phyloP scores from a whole-genome alignment of 31 red algal genomes.

The Odonthalia washingtoniensis region DNA sequence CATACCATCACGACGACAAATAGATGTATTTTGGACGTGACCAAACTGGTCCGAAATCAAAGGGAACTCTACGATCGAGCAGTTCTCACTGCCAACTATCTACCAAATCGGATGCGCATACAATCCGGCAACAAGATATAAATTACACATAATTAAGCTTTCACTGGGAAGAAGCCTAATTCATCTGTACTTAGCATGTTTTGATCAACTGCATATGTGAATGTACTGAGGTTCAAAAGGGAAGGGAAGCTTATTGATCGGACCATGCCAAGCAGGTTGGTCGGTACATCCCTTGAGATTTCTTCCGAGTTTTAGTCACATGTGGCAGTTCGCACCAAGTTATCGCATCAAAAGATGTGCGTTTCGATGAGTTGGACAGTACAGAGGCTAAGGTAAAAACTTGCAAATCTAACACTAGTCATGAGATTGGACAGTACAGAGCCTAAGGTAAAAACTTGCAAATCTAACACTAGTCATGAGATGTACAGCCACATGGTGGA shows the following conservation, averaged over 20 bases:
- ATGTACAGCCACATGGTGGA: too few relatives aligned
- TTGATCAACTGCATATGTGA: slow-evolving; percentile 11
- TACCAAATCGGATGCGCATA: slow-evolving; percentile 39
- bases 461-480: too few relatives aligned
- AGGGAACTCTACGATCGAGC: slow-evolving; percentile 10
- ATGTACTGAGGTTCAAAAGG: slow-evolving; percentile 21
- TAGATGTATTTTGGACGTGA: slow-evolving; percentile 11
- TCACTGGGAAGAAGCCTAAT: slow-evolving; percentile 28
- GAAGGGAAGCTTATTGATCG: slow-evolving; percentile 31
- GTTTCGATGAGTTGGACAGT: slow-evolving; percentile 21
- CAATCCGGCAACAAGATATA: background rate
- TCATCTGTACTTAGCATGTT: slow-evolving; percentile 26
- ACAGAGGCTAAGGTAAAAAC: too few relatives aligned
- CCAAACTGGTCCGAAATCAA: background rate
- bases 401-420: too few relatives aligned
- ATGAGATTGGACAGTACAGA: too few relatives aligned
- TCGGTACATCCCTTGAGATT: slow-evolving; percentile 33
- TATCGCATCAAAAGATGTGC: background rate
- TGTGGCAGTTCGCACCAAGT: background rate
- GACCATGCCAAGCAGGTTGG: background rate
- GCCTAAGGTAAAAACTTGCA: too few relatives aligned
- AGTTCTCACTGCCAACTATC: slow-evolving; percentile 20
- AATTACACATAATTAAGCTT: slow-evolving; percentile 40
- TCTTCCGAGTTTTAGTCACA: slow-evolving; percentile 14
- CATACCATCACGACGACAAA: slow-evolving; percentile 20